Evolutionary conservation across 1,139 yeast species (phyloP).

Genomic region (Hemisphaericaspora subhashii): DNA sequence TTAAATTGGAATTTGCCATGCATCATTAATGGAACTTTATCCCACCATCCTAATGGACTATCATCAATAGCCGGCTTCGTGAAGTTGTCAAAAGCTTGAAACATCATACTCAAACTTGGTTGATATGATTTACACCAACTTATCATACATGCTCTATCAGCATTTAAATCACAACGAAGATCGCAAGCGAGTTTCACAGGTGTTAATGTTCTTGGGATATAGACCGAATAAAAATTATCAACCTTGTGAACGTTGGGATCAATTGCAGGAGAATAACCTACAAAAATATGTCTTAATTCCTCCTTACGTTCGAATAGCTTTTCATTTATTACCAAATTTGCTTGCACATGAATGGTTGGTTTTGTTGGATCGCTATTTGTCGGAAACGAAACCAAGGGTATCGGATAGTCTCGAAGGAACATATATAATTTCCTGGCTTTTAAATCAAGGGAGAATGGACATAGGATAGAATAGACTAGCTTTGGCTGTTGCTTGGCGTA

Average conservation of each 20-base stretch:
- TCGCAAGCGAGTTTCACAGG: slow-evolving; percentile 45
- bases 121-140: slow-evolving; percentile 48
- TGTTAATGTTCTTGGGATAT: slow-evolving; percentile 44
- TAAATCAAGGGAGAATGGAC: slow-evolving; percentile 35
- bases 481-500: slow-evolving; percentile 46
- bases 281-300: slow-evolving; percentile 45
- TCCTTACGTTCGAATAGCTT: slow-evolving; percentile 36
- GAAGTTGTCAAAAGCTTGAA: slow-evolving; percentile 52
- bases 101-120: slow-evolving; percentile 37
- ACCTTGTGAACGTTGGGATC: slow-evolving; percentile 19
- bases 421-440: slow-evolving; percentile 32
- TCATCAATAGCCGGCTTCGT: slow-evolving; percentile 79
- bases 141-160: slow-evolving; percentile 41
- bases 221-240: slow-evolving; percentile 42
- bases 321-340: slow-evolving; percentile 46
- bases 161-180: slow-evolving; percentile 32
- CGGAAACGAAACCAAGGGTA: slow-evolving; percentile 46
- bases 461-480: slow-evolving; percentile 38
- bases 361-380: slow-evolving; percentile 23
- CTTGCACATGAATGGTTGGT: slow-evolving; percentile 34
- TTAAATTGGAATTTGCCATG: slow-evolving; percentile 58
- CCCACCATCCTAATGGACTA: slow-evolving; percentile 82
- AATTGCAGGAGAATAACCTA: slow-evolving; percentile 47
- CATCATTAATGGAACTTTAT: slow-evolving; percentile 37
- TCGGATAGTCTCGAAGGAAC: slow-evolving; percentile 40